A percentile compares a stretch with the other conserved stretches of the same genome.
These are phyloP conservation scores for Xylaria sp. DNA, from an alignment of 2,329 filamentous ascomycete species.

Conservation along the genomic window DNA sequence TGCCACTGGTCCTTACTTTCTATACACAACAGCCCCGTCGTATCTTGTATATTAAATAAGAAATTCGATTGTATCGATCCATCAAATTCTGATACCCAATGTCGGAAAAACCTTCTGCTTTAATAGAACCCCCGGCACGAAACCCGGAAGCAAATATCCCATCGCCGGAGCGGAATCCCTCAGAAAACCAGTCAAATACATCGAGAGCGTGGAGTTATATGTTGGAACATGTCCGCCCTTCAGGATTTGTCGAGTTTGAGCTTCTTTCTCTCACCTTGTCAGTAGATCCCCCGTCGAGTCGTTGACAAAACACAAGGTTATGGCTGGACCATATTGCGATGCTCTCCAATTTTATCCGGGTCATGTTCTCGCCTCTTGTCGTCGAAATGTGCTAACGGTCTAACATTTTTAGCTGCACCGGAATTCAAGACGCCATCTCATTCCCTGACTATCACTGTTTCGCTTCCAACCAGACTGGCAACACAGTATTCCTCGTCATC, in stretches of 20 bases:
- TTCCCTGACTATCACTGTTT: conserved; percentile 72
- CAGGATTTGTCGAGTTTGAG: conserved; percentile 57
- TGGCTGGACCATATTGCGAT: conserved; percentile 1
- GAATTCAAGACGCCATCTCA: conserved; percentile 67
- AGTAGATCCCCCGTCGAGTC: conserved; percentile 31
- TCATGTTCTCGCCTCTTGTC: neutral
- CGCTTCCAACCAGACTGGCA: conserved; percentile 73
- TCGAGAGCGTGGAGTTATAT: conserved; percentile 43
- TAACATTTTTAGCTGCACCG: conserved; percentile 53
- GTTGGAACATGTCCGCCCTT: conserved; percentile 52
- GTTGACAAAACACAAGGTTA: neutral
- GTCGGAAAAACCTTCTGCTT: conserved; percentile 5
- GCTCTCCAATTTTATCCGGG: neutral
- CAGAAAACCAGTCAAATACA: conserved; percentile 30
- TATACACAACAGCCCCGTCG: neutral
- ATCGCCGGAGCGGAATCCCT: neutral
- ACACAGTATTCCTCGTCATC: conserved; percentile 67
- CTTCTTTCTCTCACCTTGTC: conserved; percentile 59
- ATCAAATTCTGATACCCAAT: conserved; percentile 12
- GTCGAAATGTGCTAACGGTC: conserved; percentile 24
- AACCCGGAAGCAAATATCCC: neutral
- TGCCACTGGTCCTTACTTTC: neutral
- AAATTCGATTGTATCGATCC: neutral
- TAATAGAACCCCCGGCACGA: conserved; percentile 1
- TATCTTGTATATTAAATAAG: neutral